phyloP scores from a whole-genome alignment of 345 rosid genomes.

The Bruguiera gymnorhiza region DNA sequence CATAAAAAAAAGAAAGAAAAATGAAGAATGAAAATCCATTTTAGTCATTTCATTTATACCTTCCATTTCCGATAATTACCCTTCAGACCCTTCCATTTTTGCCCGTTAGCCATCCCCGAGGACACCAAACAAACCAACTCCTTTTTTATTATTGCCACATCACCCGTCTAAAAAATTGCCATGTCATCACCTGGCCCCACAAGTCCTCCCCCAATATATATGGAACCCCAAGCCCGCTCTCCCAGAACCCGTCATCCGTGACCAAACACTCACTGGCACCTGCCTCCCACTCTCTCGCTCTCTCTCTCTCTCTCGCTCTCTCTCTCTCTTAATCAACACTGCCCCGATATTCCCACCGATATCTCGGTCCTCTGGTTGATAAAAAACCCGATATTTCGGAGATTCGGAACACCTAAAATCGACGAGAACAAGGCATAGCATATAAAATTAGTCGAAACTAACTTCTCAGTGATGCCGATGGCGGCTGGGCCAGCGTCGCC shows the following conservation, averaged over 20 bases:
- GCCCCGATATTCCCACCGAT: slow-evolving; percentile 13
- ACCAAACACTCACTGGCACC: background rate
- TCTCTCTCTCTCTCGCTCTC: background rate
- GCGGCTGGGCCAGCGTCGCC: slow-evolving; percentile 26
- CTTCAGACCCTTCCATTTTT: no score
- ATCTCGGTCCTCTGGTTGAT: background rate
- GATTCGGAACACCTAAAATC: background rate
- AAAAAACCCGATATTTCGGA: background rate
- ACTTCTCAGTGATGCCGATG: slow-evolving; percentile 14
- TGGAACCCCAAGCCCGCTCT: background rate
- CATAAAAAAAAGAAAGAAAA: no score
- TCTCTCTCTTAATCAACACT: background rate
- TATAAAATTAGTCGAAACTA: background rate
- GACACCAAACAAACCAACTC: no score
- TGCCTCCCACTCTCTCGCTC: background rate
- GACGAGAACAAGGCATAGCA: no score
- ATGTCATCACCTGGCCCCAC: slow-evolving; percentile 5
- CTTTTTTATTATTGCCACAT: background rate
- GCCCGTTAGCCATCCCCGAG: no score
- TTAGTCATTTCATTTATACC: no score
- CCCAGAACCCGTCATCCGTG: background rate
- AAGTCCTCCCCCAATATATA: slow-evolving; percentile 2
- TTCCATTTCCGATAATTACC: no score
- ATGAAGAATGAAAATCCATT: no score
- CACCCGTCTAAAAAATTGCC: background rate